phyloP scores from a whole-genome alignment of 2,329 filamentous ascomycete species.

The Keithomyces neogunnii region DNA sequence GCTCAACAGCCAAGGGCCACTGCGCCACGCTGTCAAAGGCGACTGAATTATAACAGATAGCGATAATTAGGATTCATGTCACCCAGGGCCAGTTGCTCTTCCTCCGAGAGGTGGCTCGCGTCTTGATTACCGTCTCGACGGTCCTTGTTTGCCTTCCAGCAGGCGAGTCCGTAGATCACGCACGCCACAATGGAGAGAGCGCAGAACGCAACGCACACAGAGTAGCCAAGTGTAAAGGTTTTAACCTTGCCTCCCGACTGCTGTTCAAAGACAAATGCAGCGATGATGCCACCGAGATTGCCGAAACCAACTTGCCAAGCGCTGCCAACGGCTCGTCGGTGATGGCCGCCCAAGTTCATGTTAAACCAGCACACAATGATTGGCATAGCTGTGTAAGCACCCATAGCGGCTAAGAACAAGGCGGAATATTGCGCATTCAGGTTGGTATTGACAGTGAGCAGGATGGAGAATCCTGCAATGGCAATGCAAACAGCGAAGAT shows the following conservation, averaged over 20 bases:
- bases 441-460: conserved; percentile 64
- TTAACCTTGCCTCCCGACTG: conserved; percentile 62
- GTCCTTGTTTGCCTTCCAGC: conserved; percentile 51
- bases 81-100: conserved; percentile 53
- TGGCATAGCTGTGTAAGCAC: conserved; percentile 81
- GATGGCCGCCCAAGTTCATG: conserved; percentile 70
- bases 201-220: conserved; percentile 58
- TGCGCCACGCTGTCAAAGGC: too few species aligned
- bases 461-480: conserved; percentile 67
- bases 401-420: conserved; percentile 74
- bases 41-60: conserved; percentile 39
- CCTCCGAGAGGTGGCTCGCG: conserved; percentile 40
- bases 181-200: conserved; percentile 55
- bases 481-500: conserved; percentile 59
- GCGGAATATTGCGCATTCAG: conserved; percentile 63
- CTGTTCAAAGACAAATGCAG: conserved; percentile 60
- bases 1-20: too few species aligned
- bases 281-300: conserved; percentile 71
- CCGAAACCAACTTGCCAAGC: conserved; percentile 75
- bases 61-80: conserved; percentile 53
- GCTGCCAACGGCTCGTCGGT: conserved; percentile 59
- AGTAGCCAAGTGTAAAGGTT: conserved; percentile 61
- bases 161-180: conserved; percentile 49
- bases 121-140: conserved; percentile 42
- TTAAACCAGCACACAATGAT: conserved; percentile 78